These are phyloP conservation scores for Kodamaea anthophila DNA, from an alignment of 1,139 yeast species.

Conservation along the genomic window DNA sequence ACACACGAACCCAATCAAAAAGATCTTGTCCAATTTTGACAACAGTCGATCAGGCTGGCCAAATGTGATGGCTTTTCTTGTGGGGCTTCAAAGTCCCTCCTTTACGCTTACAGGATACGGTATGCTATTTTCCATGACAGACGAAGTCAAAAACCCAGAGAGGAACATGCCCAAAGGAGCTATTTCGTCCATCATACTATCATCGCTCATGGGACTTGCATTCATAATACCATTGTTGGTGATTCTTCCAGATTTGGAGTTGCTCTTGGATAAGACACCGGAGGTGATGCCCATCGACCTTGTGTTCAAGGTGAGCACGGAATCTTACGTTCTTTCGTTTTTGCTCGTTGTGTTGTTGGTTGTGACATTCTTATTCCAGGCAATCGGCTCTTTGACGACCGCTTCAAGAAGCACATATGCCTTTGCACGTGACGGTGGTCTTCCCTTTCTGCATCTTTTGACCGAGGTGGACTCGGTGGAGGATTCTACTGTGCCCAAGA, in stretches of 20 bases:
- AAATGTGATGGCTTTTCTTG: constrained; percentile 55
- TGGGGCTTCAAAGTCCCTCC: constrained; percentile 73
- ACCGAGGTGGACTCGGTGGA: constrained; percentile 57
- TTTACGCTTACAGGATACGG: constrained; percentile 81
- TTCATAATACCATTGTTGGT: constrained; percentile 67
- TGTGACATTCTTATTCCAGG: constrained; percentile 71
- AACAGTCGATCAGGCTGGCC: constrained; percentile 72
- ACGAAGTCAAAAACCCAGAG: constrained; percentile 74
- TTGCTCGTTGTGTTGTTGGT: constrained; percentile 59
- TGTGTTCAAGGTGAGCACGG: constrained; percentile 65
- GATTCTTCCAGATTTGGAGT: constrained; percentile 59
- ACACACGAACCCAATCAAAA: constrained; percentile 51
- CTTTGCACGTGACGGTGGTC: constrained; percentile 82
- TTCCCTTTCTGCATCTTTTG: constrained; percentile 66
- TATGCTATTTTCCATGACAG: constrained; percentile 74
- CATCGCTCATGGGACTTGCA: constrained; percentile 62
- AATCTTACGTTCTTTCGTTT: constrained; percentile 61
- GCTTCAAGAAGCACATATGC: constrained; percentile 85
- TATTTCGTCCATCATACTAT: constrained; percentile 55
- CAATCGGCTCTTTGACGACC: constrained; percentile 75
- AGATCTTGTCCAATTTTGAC: constrained; percentile 63
- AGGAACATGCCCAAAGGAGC: constrained; percentile 75
- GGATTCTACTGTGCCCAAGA: constrained; percentile 57
- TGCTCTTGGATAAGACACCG: constrained; percentile 52
- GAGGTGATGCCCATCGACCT: constrained; percentile 61